A percentile compares a stretch with the other conserved stretches of the same genome.
Evolutionary conservation across 2,329 filamentous ascomycete species (phyloP).

Genomic region (Colletotrichum sp.): DNA sequence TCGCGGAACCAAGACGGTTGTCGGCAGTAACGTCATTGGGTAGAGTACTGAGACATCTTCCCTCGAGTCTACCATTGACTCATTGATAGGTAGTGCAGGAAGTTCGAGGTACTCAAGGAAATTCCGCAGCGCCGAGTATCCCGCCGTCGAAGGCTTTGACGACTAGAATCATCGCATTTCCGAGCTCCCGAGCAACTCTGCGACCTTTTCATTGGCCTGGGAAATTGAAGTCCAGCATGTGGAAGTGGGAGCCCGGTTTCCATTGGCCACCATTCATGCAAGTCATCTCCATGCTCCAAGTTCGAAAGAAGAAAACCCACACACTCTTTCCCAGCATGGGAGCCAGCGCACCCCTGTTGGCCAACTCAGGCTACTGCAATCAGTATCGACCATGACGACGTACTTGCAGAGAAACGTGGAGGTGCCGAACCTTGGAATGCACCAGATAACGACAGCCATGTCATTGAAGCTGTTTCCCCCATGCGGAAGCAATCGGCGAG

Average conservation of each 20-base stretch:
- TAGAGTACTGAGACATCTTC: not conserved
- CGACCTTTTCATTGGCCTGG: not conserved
- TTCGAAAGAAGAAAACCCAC: not conserved
- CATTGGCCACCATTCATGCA: not conserved
- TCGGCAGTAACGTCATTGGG: not conserved
- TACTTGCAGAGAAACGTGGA: not conserved
- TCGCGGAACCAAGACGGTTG: not conserved
- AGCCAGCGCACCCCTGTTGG: not conserved
- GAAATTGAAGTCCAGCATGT: not conserved
- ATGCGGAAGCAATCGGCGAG: not conserved
- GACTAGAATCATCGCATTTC: not conserved
- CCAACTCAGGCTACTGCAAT: not conserved
- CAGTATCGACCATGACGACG: not conserved
- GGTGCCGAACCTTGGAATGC: not conserved
- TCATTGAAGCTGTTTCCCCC: not conserved
- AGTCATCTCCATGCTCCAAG: not conserved
- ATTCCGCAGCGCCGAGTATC: not conserved
- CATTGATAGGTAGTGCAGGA: not conserved
- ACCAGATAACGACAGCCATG: not conserved
- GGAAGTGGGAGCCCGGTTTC: not conserved
- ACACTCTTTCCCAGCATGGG: not conserved
- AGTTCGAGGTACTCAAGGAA: not conserved
- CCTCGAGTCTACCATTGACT: not conserved
- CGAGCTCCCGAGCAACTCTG: not conserved
- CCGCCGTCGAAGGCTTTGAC: not conserved